Evolutionary conservation across 129 eudicot genomes (phyloP).

Genomic region (Arctium minus): DNA sequence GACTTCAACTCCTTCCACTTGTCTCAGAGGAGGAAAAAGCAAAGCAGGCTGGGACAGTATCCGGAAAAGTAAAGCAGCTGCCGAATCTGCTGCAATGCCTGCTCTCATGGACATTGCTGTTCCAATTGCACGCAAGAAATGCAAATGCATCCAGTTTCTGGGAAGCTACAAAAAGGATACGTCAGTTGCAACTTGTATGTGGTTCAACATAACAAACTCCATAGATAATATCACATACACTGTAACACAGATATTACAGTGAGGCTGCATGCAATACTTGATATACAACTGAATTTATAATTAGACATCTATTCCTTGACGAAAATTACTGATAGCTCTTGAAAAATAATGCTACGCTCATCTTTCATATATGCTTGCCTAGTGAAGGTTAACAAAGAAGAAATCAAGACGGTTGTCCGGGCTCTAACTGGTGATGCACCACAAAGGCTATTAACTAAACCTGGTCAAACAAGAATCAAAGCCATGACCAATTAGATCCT

Average conservation of each 20-base stretch:
- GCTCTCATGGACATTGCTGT: conserved; percentile 97
- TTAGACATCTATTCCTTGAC: neutral
- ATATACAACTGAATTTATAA: neutral
- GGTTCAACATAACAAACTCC: conserved; percentile 4
- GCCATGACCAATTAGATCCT: neutral
- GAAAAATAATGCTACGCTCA: neutral
- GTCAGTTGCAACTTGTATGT: conserved; percentile 11
- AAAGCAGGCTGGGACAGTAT: conserved; percentile 90
- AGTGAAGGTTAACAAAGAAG: neutral
- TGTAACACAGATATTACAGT: neutral
- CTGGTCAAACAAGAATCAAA: neutral
- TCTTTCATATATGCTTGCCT: neutral
- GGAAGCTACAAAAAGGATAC: conserved; percentile 65
- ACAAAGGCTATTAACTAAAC: neutral
- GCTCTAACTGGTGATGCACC: neutral
- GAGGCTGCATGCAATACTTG: neutral
- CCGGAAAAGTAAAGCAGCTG: conserved; percentile 87
- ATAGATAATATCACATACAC: neutral
- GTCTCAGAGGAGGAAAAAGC: conserved; percentile 88
- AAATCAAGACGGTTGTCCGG: neutral
- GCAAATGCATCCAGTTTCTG: conserved; percentile 99
- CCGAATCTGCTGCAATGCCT: conserved; percentile 98
- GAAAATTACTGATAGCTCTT: neutral
- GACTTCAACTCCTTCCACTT: conserved; percentile 28
- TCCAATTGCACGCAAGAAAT: conserved; percentile 97